These are phyloP conservation scores for Priceomyces medius DNA, from an alignment of 805 yeast species.

Conservation along the genomic window DNA sequence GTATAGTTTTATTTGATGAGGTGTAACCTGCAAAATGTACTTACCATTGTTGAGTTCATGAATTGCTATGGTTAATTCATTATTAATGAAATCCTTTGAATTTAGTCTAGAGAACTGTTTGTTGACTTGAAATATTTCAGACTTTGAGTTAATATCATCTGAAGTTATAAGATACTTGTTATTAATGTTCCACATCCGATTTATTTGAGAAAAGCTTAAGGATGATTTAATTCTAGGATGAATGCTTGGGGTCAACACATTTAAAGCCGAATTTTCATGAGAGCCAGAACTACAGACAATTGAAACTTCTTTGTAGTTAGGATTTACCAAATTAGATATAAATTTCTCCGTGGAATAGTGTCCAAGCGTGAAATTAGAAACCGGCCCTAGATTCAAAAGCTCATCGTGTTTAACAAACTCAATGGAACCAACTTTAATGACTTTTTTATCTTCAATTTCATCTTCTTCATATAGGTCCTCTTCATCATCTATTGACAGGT, in stretches of 20 bases:
- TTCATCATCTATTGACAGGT: constrained; percentile 47
- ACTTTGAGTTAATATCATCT: constrained; percentile 58
- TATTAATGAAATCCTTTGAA: constrained; percentile 60
- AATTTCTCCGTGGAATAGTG: constrained; percentile 52
- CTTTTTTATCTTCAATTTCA: constrained; percentile 23
- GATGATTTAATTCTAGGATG: constrained; percentile 69
- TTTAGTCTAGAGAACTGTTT: constrained; percentile 61
- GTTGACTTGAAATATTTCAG: constrained; percentile 66
- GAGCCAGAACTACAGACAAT: constrained; percentile 72
- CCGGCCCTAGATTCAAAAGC: constrained; percentile 69
- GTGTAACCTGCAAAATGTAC: constrained; percentile 72
- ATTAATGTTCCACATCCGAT: constrained; percentile 71
- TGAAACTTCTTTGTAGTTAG: constrained; percentile 63
- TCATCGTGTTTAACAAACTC: constrained; percentile 51
- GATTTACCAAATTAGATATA: constrained; percentile 64
- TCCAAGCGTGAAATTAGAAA: constrained; percentile 67
- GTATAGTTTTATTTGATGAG: constrained; percentile 60
- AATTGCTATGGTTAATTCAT: constrained; percentile 63
- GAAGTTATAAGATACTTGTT: constrained; percentile 70
- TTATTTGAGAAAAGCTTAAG: constrained; percentile 67
- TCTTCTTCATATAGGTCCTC: constrained; percentile 41
- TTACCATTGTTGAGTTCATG: constrained; percentile 57
- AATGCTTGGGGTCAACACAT: constrained; percentile 64
- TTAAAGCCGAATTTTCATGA: constrained; percentile 51
- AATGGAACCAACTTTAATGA: constrained; percentile 16